These are phyloP conservation scores for Aspergillus sp. DNA, from an alignment of 2,329 filamentous ascomycete genomes.

Conservation along the genomic window DNA sequence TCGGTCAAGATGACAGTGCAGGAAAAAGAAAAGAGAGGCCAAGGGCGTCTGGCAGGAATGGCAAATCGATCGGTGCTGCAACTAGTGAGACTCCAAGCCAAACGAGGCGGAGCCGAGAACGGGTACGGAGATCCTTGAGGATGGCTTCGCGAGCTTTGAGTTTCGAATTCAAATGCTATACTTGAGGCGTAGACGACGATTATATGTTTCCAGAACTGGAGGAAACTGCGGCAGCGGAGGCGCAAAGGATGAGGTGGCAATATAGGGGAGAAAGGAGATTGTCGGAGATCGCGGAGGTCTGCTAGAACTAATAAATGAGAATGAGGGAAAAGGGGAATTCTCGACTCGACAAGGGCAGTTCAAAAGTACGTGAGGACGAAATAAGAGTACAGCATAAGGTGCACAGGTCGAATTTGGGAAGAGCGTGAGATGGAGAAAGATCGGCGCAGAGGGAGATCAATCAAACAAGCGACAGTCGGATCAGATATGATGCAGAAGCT, in stretches of 20 bases:
- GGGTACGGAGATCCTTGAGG: slow-evolving; percentile 22
- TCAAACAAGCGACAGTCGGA: slow-evolving; percentile 24
- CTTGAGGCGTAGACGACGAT: neutral
- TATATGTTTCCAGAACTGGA: neutral
- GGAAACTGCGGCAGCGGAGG: neutral
- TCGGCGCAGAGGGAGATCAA: slow-evolving; percentile 26
- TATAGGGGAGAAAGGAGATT: slow-evolving; percentile 9
- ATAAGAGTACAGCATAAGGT: slow-evolving; percentile 9
- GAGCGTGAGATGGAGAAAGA: slow-evolving; percentile 16
- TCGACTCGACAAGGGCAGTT: neutral
- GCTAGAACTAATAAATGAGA: slow-evolving; percentile 14
- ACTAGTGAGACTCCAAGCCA: slow-evolving; percentile 27
- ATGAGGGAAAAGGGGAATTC: slow-evolving; percentile 3
- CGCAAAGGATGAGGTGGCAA: slow-evolving; percentile 22
- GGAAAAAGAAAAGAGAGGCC: slow-evolving; percentile 26
- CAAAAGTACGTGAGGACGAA: neutral
- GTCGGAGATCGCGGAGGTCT: slow-evolving; percentile 11
- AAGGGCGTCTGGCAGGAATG: slow-evolving; percentile 23
- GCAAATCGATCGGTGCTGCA: slow-evolving; percentile 31
- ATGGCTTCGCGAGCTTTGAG: slow-evolving; percentile 4
- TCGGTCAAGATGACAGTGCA: slow-evolving; percentile 39
- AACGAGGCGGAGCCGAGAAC: slow-evolving; percentile 24
- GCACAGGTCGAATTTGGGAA: slow-evolving; percentile 17
- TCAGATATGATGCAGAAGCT: slow-evolving; percentile 29
- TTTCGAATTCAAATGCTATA: neutral